Evolutionary conservation across 2,329 filamentous ascomycete genomes (phyloP).

Genomic region (Spiromastix sp.): DNA sequence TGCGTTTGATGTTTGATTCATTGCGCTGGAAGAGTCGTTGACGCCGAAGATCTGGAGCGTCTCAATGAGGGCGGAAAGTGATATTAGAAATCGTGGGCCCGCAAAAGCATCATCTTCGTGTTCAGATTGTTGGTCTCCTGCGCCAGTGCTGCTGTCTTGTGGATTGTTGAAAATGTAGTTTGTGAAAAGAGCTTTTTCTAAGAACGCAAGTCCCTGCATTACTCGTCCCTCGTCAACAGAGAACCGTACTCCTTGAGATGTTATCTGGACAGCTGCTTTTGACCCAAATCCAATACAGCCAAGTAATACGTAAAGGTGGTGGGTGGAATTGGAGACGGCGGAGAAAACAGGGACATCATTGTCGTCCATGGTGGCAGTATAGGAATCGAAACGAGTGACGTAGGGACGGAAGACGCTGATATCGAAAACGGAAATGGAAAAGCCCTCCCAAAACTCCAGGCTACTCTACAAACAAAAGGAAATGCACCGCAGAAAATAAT

Average conservation of each 20-base stretch:
- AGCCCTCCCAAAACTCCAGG: slow-evolving; percentile 18
- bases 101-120: slow-evolving; percentile 26
- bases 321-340: slow-evolving; percentile 51
- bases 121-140: slow-evolving; percentile 23
- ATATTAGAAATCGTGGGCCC: slow-evolving; percentile 72
- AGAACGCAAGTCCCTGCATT: slow-evolving; percentile 82
- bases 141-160: slow-evolving; percentile 14
- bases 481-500: not conserved
- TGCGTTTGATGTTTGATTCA: slow-evolving; percentile 22
- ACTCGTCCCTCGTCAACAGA: slow-evolving; percentile 79
- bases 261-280: slow-evolving; percentile 61
- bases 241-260: slow-evolving; percentile 75
- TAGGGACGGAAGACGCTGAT: slow-evolving; percentile 1
- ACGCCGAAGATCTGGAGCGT: slow-evolving; percentile 91
- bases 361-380: slow-evolving; percentile 8
- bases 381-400: not conserved
- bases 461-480: slow-evolving; percentile 24
- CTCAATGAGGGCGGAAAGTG: slow-evolving; percentile 76
- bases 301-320: slow-evolving; percentile 50
- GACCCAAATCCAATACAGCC: slow-evolving; percentile 52
- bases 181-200: slow-evolving; percentile 82
- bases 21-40: slow-evolving; percentile 43
- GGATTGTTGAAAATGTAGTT: slow-evolving; percentile 61
- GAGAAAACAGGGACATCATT: slow-evolving; percentile 36
- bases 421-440: slow-evolving; percentile 24